Conservation (phyloP, 306 rosid species). For the Fragaria iinumae region DNA sequence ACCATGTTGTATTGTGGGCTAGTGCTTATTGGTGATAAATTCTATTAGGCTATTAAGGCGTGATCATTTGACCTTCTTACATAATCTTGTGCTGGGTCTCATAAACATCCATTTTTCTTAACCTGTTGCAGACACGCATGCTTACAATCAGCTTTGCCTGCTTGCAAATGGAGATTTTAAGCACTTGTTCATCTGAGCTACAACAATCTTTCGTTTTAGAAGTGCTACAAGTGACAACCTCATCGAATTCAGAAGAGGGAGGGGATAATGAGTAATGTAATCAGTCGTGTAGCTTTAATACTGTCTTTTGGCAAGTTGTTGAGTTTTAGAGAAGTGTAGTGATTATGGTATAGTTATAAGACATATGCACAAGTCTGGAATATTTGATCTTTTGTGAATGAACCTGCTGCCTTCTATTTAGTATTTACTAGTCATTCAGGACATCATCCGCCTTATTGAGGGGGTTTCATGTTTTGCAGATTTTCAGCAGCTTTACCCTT, state of each 20-base stretch:
- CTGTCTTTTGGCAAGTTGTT: background rate
- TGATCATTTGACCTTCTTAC: background rate
- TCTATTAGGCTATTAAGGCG: background rate
- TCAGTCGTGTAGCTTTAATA: background rate
- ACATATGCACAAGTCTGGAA: background rate
- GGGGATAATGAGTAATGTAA: background rate
- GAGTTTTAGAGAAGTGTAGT: background rate
- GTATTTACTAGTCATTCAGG: background rate
- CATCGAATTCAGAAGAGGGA: background rate
- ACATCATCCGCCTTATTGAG: background rate
- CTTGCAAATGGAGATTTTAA: constrained; percentile 86
- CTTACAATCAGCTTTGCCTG: constrained; percentile 79
- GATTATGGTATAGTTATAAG: background rate
- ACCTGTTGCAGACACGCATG: constrained; percentile 50
- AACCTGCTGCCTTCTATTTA: background rate
- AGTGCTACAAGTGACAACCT: background rate
- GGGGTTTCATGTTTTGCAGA: background rate
- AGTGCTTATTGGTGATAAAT: background rate
- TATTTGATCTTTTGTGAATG: background rate
- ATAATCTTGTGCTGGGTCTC: constrained; percentile 7
- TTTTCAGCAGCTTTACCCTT: background rate
- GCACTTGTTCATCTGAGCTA: constrained; percentile 61
- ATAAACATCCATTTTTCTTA: background rate
- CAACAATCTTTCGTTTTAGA: background rate
- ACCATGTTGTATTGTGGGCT: background rate